phyloP scores from a whole-genome alignment of 192 early-diverging fungal species.

The Neocallimastix lanati region DNA sequence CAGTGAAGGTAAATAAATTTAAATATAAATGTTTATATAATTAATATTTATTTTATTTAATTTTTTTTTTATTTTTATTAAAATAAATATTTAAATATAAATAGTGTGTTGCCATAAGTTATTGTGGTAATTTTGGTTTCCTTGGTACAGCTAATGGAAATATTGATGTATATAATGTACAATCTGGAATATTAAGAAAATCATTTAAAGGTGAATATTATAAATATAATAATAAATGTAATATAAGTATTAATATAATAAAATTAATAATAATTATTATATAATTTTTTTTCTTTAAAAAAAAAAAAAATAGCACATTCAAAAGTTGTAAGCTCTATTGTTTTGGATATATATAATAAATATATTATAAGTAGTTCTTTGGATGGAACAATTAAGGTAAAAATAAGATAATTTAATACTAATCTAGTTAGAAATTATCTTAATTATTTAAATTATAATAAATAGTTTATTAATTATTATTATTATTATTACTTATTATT shows the following conservation, averaged over 20 bases:
- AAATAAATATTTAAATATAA: background rate
- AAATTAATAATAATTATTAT: no score
- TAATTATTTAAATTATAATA: no score
- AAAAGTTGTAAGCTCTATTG: slow-evolving; percentile 65
- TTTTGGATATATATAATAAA: slow-evolving; percentile 51
- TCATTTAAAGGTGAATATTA: slow-evolving; percentile 34
- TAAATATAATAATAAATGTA: background rate
- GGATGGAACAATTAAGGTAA: slow-evolving; percentile 62
- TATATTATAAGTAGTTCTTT: slow-evolving; percentile 56
- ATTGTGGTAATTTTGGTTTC: slow-evolving; percentile 88
- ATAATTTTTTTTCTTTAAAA: no score
- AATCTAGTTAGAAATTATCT: no score
- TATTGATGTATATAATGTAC: slow-evolving; percentile 88
- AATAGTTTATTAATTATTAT: no score
- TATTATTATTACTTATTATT: background rate
- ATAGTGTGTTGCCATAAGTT: slow-evolving; percentile 48
- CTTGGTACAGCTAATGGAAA: slow-evolving; percentile 55
- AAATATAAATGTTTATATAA: slow-evolving; percentile 6
- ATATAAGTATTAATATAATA: no score
- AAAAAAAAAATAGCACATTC: slow-evolving; percentile 49
- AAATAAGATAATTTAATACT: background rate
- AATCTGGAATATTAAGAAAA: slow-evolving; percentile 64
- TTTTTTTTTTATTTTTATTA: slow-evolving; percentile 6
- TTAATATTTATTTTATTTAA: no score
- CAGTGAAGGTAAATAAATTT: slow-evolving; percentile 24